Evolutionary conservation across 2,329 filamentous ascomycete species (phyloP).

Genomic region (Ophiostoma perfectum): DNA sequence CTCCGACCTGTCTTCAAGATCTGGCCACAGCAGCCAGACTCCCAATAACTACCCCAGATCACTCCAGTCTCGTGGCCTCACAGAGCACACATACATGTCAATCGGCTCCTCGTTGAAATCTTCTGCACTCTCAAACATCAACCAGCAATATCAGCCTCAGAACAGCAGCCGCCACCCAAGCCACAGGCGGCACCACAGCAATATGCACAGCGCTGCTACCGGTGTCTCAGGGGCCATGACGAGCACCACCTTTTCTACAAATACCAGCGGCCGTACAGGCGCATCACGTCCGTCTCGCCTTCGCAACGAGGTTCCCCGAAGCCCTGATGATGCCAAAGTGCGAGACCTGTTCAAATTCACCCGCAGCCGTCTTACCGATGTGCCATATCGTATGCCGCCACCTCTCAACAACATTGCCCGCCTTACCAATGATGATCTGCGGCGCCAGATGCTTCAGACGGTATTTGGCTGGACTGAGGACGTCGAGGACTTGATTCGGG

Average conservation of each 20-base stretch:
- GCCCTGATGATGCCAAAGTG: conserved; percentile 66
- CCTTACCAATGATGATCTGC: conserved; percentile 71
- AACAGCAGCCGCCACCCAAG: neutral
- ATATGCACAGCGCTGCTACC: conserved; percentile 25
- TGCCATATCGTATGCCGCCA: conserved; percentile 69
- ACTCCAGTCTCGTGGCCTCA: conserved; percentile 48
- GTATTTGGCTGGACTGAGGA: conserved; percentile 95
- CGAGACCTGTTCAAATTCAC: conserved; percentile 84
- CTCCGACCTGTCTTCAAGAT: conserved; percentile 43
- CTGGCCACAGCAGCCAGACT: conserved; percentile 47
- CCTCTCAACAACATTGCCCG: conserved; percentile 52
- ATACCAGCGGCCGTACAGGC: conserved; percentile 31
- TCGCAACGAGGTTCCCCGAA: conserved; percentile 72
- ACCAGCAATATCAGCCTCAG: conserved; percentile 16
- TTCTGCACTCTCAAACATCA: conserved; percentile 26
- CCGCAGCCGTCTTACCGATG: conserved; percentile 71
- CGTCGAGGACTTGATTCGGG: conserved; percentile 71
- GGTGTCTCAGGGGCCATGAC: conserved; percentile 30
- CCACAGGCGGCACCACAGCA: conserved; percentile 2
- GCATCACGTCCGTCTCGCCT: conserved; percentile 56
- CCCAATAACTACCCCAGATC: conserved; percentile 48
- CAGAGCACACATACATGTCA: conserved; percentile 64
- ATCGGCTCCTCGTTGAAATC: conserved; percentile 54
- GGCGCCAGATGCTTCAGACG: conserved; percentile 83
- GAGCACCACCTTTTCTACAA: conserved; percentile 46